Evolutionary conservation across 441 rosid species (phyloP), one percentile per base, ranked within the genome.

Genomic region (Pelargonium citronellum): DNA sequence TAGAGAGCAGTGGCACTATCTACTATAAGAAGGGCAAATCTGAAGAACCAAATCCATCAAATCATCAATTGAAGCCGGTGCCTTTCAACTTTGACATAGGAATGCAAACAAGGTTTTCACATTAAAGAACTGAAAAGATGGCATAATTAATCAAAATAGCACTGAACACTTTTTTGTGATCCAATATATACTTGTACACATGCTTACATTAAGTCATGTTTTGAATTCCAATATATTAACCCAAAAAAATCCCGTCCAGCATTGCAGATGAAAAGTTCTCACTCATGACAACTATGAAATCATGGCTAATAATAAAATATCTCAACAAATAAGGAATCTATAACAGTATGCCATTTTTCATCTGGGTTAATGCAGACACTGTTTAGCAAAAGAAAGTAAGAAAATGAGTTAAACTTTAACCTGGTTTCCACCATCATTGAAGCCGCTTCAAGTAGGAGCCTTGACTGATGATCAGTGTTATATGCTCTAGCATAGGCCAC

Each of bases 351-450:
- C 30, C 39, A 0, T 62, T 64, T 60, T 66, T 30, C 17, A 37
- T 17, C 44, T 30, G 0, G 65, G 57, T 34, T 15, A 34, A 13
- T 4, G 7, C 19, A 57, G 41, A 60, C 15, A 46, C 34, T 30
- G 51, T 61, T 67, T 69, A 63, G 55, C 67, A 64, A 46, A 3
- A 67, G 43, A 72, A 63, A 13, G 8, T 34, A 17, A 44, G 0
- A 24, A 24, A 37, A 67, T 69, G 34, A 64, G 53, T n/a, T 39
- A 27, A 64, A 68, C 51, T 41, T 16, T 16, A 69, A 89, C 97
- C 97, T 85, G 70, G 96, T 91, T 79, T 94, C 99, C 73, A 94
- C 87, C 99, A 94, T 94, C 97, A 94, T 94, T 61, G 97, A 94
- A 76, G 99, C 99, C 73, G 97, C 97, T 85, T 94, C 97, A 73